Evolutionary conservation across 202 grass and related monocot species (phyloP), one percentile per base, ranked within the genome.

Genomic region (Setaria viridis): DNA sequence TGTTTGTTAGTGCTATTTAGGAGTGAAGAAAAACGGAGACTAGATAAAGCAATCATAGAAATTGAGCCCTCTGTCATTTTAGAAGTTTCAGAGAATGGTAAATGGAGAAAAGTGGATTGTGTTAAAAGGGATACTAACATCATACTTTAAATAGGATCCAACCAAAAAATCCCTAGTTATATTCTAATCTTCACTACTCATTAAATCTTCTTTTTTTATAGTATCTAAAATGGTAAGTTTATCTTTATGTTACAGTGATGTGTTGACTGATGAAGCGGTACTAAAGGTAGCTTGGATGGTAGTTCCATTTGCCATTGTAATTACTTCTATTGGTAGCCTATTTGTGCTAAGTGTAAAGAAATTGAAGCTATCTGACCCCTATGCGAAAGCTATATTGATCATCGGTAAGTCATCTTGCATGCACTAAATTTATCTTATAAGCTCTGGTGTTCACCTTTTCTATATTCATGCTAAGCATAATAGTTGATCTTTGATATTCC

Each of bases 231-330:
- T 81, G 19, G 53, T 48, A 49, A 48, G 46, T 62, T 67, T 81
- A 80, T 69, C 73, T 62, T 55, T 78, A 46, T 82, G 80, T 85
- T 94, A 82, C 91, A 96, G 96, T 88, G 86, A 87, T 82, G 77
- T 74, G 60, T 72, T 94, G 76, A 86, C 88, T 79, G 90, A 91
- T 77, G 90, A 86, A 80, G 83, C 76, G 11, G 86, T 94, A 55
- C 80, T 96, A 81, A 99, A 88, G 90, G 78, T 99, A 68, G 91
- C 96, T 87, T 99, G 96, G 96, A 86, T 99, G 88, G 87, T 90
- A 75, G 80, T 99, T 80, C 96, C 96, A 76, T 88, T 96, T 91
- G 92, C 93, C 46, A 76, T 99, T 82, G 80, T 99, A 73, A 78
- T 99, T 91, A 94, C 91, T 85, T 88, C 66, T 71, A 45, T 88